Evolutionary conservation across 2,329 filamentous ascomycete genomes (phyloP).

Genomic region (Colletotrichum chrysophilum): DNA sequence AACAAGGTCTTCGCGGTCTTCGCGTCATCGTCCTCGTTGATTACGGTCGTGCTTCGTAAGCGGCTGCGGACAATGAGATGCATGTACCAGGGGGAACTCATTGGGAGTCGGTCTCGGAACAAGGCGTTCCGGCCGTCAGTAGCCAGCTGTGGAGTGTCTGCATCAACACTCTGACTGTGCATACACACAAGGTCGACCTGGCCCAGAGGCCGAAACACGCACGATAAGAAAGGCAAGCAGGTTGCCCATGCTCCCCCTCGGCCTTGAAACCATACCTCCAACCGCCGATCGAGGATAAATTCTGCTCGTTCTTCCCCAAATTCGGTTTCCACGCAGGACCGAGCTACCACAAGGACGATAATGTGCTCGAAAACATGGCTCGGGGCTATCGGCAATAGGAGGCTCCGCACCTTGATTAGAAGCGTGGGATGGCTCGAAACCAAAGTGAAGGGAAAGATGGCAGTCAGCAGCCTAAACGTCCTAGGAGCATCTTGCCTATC

Average conservation of each 20-base stretch:
- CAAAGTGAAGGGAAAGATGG: neutral
- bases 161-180: too few relatives aligned
- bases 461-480: neutral
- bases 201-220: neutral
- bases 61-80: neutral
- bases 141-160: too few relatives aligned
- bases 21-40: neutral
- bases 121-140: neutral
- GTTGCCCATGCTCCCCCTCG: neutral
- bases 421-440: neutral
- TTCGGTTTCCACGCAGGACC: neutral
- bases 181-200: neutral
- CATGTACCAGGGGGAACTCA: neutral
- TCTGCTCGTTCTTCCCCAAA: neutral
- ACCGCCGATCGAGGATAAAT: neutral
- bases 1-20: neutral
- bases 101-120: neutral
- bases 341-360: neutral
- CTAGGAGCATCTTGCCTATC: neutral
- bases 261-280: neutral
- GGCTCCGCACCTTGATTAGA: neutral
- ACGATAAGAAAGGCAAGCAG: neutral
- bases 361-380: neutral
- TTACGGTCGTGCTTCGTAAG: neutral
- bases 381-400: neutral